Evolutionary conservation across 306 rosid species (phyloP).

Genomic region (Cucumis cinereus): DNA sequence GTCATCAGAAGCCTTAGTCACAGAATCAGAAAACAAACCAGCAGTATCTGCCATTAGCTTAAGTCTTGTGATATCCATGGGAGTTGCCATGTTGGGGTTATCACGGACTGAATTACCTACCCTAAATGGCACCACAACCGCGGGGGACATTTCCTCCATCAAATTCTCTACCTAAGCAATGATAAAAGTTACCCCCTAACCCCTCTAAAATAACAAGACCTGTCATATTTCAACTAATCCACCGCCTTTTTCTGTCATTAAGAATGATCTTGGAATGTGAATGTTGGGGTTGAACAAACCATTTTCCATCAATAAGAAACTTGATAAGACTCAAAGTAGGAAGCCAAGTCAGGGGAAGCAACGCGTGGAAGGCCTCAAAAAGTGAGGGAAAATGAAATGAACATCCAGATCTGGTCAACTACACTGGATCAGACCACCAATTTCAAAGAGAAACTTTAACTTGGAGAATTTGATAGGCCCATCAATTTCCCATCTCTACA

Average conservation of each 20-base stretch:
- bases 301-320: conserved; percentile 47
- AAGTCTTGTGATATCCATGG: conserved; percentile 57
- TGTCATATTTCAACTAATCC: conserved; percentile 53
- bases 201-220: conserved; percentile 42
- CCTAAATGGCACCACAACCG: conserved; percentile 50
- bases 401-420: conserved; percentile 87
- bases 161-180: conserved; percentile 41
- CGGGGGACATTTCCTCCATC: conserved; percentile 72
- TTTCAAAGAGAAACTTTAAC: conserved; percentile 19
- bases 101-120: conserved; percentile 74
- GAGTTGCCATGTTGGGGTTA: conserved; percentile 39
- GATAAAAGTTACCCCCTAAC: conserved; percentile 44
- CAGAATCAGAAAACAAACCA: conserved; percentile 42
- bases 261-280: conserved; percentile 42
- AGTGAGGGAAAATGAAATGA: conserved; percentile 26
- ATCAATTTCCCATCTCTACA: conserved; percentile 32
- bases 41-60: conserved; percentile 54
- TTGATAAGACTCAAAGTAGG: conserved; percentile 20
- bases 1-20: conserved; percentile 34
- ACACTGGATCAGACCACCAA: conserved; percentile 44
- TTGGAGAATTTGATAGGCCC: conserved; percentile 15
- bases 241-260: conserved; percentile 33
- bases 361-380: conserved; percentile 31
- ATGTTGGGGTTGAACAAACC: conserved; percentile 28
- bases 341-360: conserved; percentile 27